A percentile compares a stretch with the other conserved stretches of the same genome.
Evolutionary conservation across 176 grass and related monocot species (phyloP).

Genomic region (Carex myosuroides): DNA sequence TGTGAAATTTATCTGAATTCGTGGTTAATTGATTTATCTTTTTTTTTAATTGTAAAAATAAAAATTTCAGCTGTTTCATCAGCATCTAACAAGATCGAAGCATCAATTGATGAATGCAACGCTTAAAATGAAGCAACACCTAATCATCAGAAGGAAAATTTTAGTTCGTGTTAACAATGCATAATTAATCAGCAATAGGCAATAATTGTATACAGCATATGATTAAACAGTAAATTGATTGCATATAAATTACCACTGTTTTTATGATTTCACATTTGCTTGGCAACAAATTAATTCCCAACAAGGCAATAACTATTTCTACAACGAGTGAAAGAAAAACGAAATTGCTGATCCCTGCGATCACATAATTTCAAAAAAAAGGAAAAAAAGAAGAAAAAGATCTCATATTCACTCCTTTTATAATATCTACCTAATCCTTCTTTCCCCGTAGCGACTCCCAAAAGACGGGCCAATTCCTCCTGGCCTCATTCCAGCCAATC

Average conservation of each 20-base stretch:
- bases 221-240: neutral
- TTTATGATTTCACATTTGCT: neutral
- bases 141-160: neutral
- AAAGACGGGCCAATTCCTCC: conserved; percentile 92
- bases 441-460: conserved; percentile 65
- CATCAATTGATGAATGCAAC: neutral
- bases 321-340: neutral
- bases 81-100: neutral
- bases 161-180: neutral
- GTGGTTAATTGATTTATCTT: too few species aligned
- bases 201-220: neutral
- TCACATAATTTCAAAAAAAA: neutral
- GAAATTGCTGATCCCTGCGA: neutral
- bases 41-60: too few species aligned
- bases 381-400: neutral
- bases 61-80: neutral
- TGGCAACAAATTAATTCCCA: neutral
- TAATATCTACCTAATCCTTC: conserved; percentile 17
- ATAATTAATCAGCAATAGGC: neutral
- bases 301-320: neutral
- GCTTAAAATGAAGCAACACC: neutral
- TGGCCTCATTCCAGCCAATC: conserved; percentile 81
- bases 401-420: neutral
- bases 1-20: too few species aligned
- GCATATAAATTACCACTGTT: neutral